Evolutionary conservation across 495 filamentous ascomycete genomes (phyloP).

Genomic region (Talaromyces adpressus): DNA sequence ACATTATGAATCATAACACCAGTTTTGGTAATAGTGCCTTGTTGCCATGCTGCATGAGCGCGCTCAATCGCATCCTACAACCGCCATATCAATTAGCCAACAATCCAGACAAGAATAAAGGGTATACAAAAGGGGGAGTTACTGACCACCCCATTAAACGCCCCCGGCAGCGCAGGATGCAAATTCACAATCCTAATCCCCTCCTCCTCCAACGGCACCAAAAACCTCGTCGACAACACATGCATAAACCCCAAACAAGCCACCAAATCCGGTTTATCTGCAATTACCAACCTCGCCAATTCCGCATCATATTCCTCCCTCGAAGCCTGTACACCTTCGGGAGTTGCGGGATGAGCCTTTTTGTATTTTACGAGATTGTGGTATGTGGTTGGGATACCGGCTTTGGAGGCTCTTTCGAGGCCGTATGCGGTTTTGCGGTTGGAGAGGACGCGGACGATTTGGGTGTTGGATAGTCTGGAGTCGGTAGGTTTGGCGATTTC

Average conservation of each 20-base stretch:
- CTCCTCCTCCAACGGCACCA: conserved; percentile 55
- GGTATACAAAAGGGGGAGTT: too few relatives aligned
- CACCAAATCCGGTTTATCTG: conserved; percentile 62
- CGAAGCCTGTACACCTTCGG: conserved; percentile 42
- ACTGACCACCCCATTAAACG: conserved; percentile 66
- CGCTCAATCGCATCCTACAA: conserved; percentile 61
- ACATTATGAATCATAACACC: conserved; percentile 95
- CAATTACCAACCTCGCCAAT: conserved; percentile 63
- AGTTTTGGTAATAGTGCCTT: conserved; percentile 66
- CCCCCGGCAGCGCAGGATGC: conserved; percentile 70
- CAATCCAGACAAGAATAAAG: not conserved
- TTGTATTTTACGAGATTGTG: conserved; percentile 76
- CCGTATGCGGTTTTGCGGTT: conserved; percentile 80
- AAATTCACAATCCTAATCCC: conserved; percentile 74
- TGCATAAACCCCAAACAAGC: conserved; percentile 50
- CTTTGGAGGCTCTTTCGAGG: conserved; percentile 60
- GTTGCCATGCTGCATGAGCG: conserved; percentile 67
- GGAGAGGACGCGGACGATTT: conserved; percentile 70
- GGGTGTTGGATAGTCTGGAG: conserved; percentile 46
- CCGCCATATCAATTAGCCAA: not conserved
- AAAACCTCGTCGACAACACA: conserved; percentile 55
- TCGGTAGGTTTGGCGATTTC: conserved; percentile 34
- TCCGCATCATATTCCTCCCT: conserved; percentile 73
- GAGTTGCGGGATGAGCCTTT: conserved; percentile 38
- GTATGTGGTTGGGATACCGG: conserved; percentile 72